Evolutionary conservation across 2,329 filamentous ascomycete species (phyloP), one percentile per base, ranked within the genome.

Genomic region (Coniosporium tulheliwenetii): DNA sequence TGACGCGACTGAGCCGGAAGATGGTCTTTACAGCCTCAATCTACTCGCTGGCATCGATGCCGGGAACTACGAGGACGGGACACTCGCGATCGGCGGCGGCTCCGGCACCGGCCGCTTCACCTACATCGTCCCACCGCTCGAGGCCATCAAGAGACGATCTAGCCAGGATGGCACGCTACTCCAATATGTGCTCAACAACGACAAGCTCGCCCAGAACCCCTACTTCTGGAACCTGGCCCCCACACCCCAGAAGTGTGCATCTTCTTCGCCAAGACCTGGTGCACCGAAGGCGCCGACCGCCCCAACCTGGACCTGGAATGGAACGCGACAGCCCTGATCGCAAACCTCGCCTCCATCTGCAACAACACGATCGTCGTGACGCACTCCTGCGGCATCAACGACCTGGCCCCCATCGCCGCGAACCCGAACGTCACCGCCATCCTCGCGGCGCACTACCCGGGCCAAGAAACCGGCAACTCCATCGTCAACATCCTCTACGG

Each of bases 231-330:
- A n/a, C n/a, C n/a, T n/a, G n/a, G n/a, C n/a, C n/a, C 61, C 64
- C 26, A 39, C 48, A 13, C 50, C 65, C 59, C 64, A 7, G 61
- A 66, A 8, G 69, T 73, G 8, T 65, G 48, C 53, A 58, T 77
- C n/a, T 72, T 77, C 29, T 73, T 77, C 55, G 59, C 77, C 43
- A 78, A 77, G 69, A 70, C 52, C 12, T 69, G 58, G 53, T 64
- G 65, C 0, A 53, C 57, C 2, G 67, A 70, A 50, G 64, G 58
- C 37, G 52, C 47, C 12, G 67, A 70, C 45, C 57, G 67, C 14
- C 43, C 44, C 3, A 51, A 53, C 5, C 52, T 69, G 4, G 48
- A 55, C 16, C 51, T 58, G n/a, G 64, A 68, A 48, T 66, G 61
- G 56, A 55, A 69, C 43, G 56, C 54, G 14, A 56, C 56, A 3